Conservation (phyloP, 2,329 filamentous ascomycete species). For the Ophiostoma ips region DNA sequence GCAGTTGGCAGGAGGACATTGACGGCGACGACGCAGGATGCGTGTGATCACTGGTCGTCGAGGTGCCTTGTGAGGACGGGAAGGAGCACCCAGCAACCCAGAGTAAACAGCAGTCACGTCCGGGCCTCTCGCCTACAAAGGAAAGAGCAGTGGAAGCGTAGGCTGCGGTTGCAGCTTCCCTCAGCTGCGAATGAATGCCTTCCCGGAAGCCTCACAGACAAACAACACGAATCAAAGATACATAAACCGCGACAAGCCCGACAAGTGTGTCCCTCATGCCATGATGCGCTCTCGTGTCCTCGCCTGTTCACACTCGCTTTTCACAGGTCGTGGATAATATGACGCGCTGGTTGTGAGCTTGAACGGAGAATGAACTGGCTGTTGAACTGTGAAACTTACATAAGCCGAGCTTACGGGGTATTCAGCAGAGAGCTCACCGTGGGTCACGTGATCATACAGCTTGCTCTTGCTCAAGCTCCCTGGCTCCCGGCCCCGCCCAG, state of each 20-base stretch:
- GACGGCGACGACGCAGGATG: neutral
- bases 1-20: neutral
- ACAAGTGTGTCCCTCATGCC: too few species aligned
- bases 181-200: too few species aligned
- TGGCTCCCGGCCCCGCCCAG: neutral
- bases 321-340: neutral
- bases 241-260: neutral
- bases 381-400: too few species aligned
- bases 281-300: too few species aligned
- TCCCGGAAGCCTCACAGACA: too few species aligned
- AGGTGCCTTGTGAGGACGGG: neutral
- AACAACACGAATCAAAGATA: neutral
- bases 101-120: neutral
- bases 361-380: too few species aligned
- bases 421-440: neutral
- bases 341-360: neutral
- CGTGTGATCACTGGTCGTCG: neutral
- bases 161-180: too few species aligned
- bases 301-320: too few species aligned
- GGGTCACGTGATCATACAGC: neutral
- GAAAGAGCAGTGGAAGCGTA: neutral
- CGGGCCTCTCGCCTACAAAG: neutral
- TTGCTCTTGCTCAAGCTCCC: slow-evolving; percentile 2
- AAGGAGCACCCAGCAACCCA: neutral
- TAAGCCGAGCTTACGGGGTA: too few species aligned